phyloP scores from a whole-genome alignment of 768 basidiomycete genomes.

The Rhodotorula toruloides region DNA sequence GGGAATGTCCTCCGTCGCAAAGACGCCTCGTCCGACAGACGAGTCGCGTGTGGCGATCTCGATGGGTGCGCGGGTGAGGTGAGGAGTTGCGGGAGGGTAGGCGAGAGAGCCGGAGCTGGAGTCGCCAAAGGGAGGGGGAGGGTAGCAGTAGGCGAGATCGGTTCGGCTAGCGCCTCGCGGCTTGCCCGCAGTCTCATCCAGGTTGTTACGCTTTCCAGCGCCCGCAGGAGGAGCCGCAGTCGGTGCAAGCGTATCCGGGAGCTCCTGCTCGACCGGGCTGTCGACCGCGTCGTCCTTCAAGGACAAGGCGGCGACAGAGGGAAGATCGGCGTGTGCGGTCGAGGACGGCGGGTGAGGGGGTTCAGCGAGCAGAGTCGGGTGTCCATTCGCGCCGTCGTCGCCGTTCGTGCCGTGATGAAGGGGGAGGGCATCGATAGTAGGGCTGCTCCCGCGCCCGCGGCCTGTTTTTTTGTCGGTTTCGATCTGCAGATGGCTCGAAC shows the following conservation, averaged over 20 bases:
- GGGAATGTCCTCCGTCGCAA: constrained; percentile 56
- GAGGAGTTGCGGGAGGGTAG: constrained; percentile 31
- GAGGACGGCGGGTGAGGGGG: not conserved
- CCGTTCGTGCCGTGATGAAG: not conserved
- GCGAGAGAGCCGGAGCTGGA: not conserved
- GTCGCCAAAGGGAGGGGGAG: constrained; percentile 20
- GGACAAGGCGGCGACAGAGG: constrained; percentile 10
- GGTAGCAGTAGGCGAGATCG: constrained; percentile 28
- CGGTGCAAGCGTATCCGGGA: not conserved
- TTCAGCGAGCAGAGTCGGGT: not conserved
- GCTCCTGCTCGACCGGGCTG: constrained; percentile 8
- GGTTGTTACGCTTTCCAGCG: not conserved
- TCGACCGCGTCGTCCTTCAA: not conserved
- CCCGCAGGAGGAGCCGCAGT: not conserved
- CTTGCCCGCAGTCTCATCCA: not conserved
- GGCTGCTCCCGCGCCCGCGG: not conserved
- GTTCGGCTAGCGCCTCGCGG: too few species aligned
- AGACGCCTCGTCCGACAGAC: constrained; percentile 47
- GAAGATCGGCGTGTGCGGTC: not conserved
- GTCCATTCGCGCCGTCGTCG: not conserved
- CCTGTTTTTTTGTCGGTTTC: not conserved
- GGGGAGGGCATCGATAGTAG: not conserved
- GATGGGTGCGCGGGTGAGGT: constrained; percentile 45
- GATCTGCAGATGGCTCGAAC: too few species aligned
- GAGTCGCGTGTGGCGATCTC: constrained; percentile 42